A percentile compares a stretch with the other conserved stretches of the same genome.
phyloP scores from a whole-genome alignment of 345 rosid genomes.

The Aurinia saxatilis region DNA sequence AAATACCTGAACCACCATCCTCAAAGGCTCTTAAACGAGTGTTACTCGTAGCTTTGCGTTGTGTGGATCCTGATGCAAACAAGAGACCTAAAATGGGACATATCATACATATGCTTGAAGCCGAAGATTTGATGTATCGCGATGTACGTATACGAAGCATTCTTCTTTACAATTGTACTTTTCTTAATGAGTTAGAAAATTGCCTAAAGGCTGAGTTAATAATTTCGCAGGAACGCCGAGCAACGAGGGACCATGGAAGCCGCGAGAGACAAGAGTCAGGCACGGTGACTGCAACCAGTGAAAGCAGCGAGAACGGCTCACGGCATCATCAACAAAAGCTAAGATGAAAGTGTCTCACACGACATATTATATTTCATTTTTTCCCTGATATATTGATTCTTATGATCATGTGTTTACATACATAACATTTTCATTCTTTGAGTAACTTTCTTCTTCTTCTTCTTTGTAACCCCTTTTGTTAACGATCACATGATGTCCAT shows the following conservation, averaged over 20 bases:
- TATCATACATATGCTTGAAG: slow-evolving; percentile 86
- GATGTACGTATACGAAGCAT: slow-evolving; percentile 36
- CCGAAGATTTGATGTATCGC: slow-evolving; percentile 61
- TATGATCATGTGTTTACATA: background rate
- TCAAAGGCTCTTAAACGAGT: slow-evolving; percentile 67
- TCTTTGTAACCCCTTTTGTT: slow-evolving; percentile 12
- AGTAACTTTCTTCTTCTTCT: background rate
- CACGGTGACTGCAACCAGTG: background rate
- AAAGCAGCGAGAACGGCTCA: slow-evolving; percentile 25
- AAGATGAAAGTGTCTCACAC: slow-evolving; percentile 10
- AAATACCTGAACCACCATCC: slow-evolving; percentile 62
- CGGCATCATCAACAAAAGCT: slow-evolving; percentile 19
- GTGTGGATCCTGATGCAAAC: slow-evolving; percentile 78
- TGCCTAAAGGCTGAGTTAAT: background rate
- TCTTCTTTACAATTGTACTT: background rate
- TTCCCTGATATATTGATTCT: background rate
- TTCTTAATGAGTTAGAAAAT: background rate
- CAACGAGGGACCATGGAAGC: slow-evolving; percentile 25
- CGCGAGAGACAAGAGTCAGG: slow-evolving; percentile 17
- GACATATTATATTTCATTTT: background rate
- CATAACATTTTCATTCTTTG: slow-evolving; percentile 9
- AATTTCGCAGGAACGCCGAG: slow-evolving; percentile 24
- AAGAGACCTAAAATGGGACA: slow-evolving; percentile 85
- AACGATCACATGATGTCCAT: slow-evolving; percentile 13
- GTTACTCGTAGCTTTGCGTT: slow-evolving; percentile 82